These are phyloP conservation scores for Stagonosporopsis tanaceti DNA, from an alignment of 2,329 filamentous ascomycete species.

Conservation along the genomic window DNA sequence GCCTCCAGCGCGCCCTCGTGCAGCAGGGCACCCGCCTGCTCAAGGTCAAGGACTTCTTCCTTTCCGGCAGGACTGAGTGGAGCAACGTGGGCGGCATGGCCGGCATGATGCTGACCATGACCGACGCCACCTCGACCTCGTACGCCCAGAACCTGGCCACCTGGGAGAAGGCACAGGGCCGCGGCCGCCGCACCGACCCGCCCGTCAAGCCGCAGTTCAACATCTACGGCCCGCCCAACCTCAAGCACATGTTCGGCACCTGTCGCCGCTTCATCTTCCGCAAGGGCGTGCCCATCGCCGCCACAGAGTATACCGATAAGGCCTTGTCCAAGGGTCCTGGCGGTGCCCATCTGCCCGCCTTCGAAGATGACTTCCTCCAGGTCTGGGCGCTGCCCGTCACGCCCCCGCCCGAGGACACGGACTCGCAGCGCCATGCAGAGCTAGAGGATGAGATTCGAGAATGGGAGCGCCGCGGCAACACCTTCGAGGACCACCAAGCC, in stretches of 20 bases:
- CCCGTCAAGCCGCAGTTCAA: constrained; percentile 46
- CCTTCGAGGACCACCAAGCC: constrained; percentile 42
- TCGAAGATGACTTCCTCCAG: constrained; percentile 76
- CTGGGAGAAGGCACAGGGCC: constrained; percentile 31
- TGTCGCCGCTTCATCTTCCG: constrained; percentile 86
- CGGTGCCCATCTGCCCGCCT: constrained; percentile 66
- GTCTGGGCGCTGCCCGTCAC: constrained; percentile 82
- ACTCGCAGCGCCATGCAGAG: constrained; percentile 26
- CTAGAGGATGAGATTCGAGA: constrained; percentile 30
- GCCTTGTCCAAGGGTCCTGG: constrained; percentile 36
- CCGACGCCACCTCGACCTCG: constrained; percentile 67
- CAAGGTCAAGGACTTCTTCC: constrained; percentile 78
- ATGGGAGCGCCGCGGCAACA: constrained; percentile 39
- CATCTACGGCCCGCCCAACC: constrained; percentile 82
- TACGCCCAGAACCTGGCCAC: constrained; percentile 55
- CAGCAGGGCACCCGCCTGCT: constrained; percentile 71
- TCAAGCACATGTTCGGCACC: constrained; percentile 82
- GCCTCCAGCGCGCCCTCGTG: constrained; percentile 78
- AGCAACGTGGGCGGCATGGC: constrained; percentile 79
- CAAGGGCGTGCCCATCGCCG: constrained; percentile 76
- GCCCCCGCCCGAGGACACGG: constrained; percentile 30
- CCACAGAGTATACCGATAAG: constrained; percentile 68
- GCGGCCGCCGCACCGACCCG: constrained; percentile 22
- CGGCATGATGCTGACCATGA: constrained; percentile 84
- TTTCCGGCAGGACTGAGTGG: constrained; percentile 82